Percentiles rank a stretch among this genome's conserved stretches.
These are phyloP conservation scores for Aspergillus unguis DNA, from an alignment of 2,329 filamentous ascomycete species.

Conservation along the genomic window DNA sequence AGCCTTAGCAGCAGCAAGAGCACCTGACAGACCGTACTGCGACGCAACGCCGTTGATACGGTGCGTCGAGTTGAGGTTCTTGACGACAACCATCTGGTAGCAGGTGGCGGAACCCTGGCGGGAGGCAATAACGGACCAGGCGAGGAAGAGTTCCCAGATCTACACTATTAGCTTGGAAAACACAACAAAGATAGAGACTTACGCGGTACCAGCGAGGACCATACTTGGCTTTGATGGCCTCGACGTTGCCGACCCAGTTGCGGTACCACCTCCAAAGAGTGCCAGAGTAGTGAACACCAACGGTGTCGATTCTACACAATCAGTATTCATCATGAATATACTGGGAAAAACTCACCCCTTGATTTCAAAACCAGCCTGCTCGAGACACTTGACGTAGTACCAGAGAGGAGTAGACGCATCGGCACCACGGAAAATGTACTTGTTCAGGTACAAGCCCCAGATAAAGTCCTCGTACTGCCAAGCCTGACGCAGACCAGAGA, in stretches of 20 bases:
- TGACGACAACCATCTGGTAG: slow-evolving; percentile 81
- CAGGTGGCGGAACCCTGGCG: slow-evolving; percentile 81
- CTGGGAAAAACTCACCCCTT: slow-evolving; percentile 55
- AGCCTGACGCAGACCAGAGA: slow-evolving; percentile 84
- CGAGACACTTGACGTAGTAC: slow-evolving; percentile 78
- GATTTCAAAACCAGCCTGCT: slow-evolving; percentile 83
- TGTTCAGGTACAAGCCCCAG: slow-evolving; percentile 99
- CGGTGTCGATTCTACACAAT: slow-evolving; percentile 64
- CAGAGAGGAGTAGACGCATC: slow-evolving; percentile 92
- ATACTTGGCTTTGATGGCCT: slow-evolving; percentile 93
- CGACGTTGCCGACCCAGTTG: slow-evolving; percentile 93
- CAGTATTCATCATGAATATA: neutral
- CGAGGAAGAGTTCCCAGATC: slow-evolving; percentile 92
- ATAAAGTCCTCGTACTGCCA: slow-evolving; percentile 99
- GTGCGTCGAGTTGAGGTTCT: slow-evolving; percentile 86
- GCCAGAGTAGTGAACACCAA: slow-evolving; percentile 94
- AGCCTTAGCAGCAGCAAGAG: slow-evolving; percentile 47
- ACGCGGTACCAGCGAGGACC: slow-evolving; percentile 93
- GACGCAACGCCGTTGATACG: slow-evolving; percentile 69
- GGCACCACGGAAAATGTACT: slow-evolving; percentile 96
- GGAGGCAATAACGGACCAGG: slow-evolving; percentile 77
- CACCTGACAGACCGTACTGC: slow-evolving; percentile 67
- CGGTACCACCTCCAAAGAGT: slow-evolving; percentile 98
- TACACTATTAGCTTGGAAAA: slow-evolving; percentile 27
- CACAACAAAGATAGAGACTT: slow-evolving; percentile 37